Base-by-base conservation (phyloP, 2,329 filamentous ascomycete species). In the Diaporthe citri region DNA sequence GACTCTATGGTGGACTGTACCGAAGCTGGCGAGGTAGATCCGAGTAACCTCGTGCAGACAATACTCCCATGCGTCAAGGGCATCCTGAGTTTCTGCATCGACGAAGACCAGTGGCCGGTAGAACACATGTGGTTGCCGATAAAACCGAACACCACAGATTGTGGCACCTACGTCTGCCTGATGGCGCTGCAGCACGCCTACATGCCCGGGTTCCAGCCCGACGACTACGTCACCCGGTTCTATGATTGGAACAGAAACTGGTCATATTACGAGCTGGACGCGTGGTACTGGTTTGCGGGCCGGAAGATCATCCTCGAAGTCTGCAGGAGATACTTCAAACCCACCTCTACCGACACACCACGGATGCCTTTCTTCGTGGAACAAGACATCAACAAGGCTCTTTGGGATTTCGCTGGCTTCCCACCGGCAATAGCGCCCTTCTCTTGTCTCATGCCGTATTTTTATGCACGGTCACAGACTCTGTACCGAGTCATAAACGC, bases 81-180 rank as follows among this genome's bases (percentile, higher is more conserved):
- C 12, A 41, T 20, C 31, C 28, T 25, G 41, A 17, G 9, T 7
- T 48, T 51, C 55, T 59, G 39, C 39, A 4, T 17, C 3, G 43
- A 17, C 3, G 12, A 34, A 66, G 20, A 13, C 20, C 20, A 17
- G 22, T 66, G 62, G 62, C 2, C 10, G 9, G 20, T 66, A 1
- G 20, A 36, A 3, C 9, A 2, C 7, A 36, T 66, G 13, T 66
- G 28, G 28, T 28, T 66, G 4, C 60, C 62, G 22, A 51, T 66
- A 5, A 3, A 5, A 13, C 0, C 0, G 2, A 71, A 20, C 55
- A 0, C 1, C 5, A 48, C 56, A 34, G 69, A 71, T 17, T 71
- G 69, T 59, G 69, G 69, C 10, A 55, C 60, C 41, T 46, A 46
- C 2, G 20, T 71, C 41, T 71, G 69, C 55, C 22, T 71, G 41